These are phyloP conservation scores for Nannochloropsis granulata DNA, from an alignment of 108 stramenopile genomes.

Conservation along the genomic window DNA sequence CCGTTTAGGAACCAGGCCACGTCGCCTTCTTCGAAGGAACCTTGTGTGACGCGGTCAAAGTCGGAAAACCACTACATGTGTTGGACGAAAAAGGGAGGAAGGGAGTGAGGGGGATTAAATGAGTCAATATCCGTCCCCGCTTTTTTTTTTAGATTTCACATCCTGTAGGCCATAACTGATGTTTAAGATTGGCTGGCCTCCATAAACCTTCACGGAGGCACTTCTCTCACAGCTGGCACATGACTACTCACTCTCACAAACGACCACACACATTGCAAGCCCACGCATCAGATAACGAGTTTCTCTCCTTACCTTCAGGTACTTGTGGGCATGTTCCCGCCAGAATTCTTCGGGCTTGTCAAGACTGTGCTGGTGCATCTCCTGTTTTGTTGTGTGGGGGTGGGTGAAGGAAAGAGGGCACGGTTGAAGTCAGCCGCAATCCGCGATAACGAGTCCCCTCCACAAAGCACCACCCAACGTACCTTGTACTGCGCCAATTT, in stretches of 20 bases:
- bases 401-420: background rate
- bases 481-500: background rate
- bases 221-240: too few relatives aligned
- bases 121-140: too few relatives aligned
- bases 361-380: constrained; percentile 25
- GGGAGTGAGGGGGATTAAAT: background rate
- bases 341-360: constrained; percentile 30
- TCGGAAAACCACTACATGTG: background rate
- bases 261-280: too few relatives aligned
- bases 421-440: background rate
- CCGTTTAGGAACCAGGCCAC: constrained; percentile 56
- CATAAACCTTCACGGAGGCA: too few relatives aligned
- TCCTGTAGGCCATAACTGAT: too few relatives aligned
- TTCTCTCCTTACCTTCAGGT: constrained; percentile 18
- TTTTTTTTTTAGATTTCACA: too few relatives aligned
- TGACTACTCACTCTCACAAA: too few relatives aligned
- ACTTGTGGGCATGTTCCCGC: constrained; percentile 17
- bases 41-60: background rate
- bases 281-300: background rate
- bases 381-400: constrained; percentile 2
- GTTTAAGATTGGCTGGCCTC: too few relatives aligned
- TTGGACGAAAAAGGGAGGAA: background rate
- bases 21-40: constrained; percentile 42
- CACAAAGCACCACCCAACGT: background rate
- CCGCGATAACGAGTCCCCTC: background rate